Evolutionary conservation across 345 rosid species (phyloP).

Genomic region (Trapa incisa): DNA sequence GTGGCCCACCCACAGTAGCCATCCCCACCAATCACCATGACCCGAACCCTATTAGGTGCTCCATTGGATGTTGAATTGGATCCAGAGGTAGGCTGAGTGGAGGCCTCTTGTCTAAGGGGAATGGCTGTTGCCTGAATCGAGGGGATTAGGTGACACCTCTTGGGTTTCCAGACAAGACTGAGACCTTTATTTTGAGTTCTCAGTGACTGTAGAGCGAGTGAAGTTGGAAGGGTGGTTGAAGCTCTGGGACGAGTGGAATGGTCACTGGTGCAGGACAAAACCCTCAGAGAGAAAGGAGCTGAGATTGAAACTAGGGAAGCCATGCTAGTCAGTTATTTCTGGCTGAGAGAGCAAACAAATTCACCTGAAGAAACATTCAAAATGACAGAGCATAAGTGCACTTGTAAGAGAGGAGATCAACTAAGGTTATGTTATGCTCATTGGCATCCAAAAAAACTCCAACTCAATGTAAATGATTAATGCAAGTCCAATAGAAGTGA

Average conservation of each 20-base stretch:
- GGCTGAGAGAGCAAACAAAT: slow-evolving; percentile 13
- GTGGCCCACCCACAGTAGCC: slow-evolving; percentile 99
- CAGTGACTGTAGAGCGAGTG: slow-evolving; percentile 23
- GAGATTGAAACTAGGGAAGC: slow-evolving; percentile 41
- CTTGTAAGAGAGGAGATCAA: neutral
- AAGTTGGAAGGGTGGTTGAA: slow-evolving; percentile 16
- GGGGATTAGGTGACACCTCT: slow-evolving; percentile 18
- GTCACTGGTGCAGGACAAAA: slow-evolving; percentile 24
- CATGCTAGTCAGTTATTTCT: slow-evolving; percentile 28
- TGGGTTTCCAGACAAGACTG: slow-evolving; percentile 23
- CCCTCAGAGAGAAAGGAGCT: slow-evolving; percentile 38
- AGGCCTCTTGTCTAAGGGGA: slow-evolving; percentile 39
- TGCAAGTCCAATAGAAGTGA: neutral
- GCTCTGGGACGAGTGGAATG: slow-evolving; percentile 17
- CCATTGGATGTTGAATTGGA: slow-evolving; percentile 20
- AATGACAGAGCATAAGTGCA: neutral
- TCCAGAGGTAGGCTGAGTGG: slow-evolving; percentile 31
- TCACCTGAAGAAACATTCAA: slow-evolving; percentile 26
- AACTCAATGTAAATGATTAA: neutral
- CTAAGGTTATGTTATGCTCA: neutral
- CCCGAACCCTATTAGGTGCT: slow-evolving; percentile 43
- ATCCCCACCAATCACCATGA: slow-evolving; percentile 96
- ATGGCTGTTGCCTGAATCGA: slow-evolving; percentile 32
- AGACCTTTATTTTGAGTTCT: slow-evolving; percentile 21
- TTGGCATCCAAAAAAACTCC: neutral